Evolutionary conservation across 1,139 yeast genomes (phyloP).

Genomic region (Candida labiduridarum): DNA sequence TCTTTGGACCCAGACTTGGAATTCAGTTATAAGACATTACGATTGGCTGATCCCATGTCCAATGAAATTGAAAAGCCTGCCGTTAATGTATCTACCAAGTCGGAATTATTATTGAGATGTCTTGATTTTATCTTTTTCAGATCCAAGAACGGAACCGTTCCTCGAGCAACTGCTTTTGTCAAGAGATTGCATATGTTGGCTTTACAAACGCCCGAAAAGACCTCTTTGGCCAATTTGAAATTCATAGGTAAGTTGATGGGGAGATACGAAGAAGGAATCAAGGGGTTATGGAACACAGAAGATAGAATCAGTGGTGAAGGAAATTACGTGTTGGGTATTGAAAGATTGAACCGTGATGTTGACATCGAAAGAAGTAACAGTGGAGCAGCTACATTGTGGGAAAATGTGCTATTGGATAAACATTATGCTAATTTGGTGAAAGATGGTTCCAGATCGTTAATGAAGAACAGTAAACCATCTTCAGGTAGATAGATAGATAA

Average conservation of each 20-base stretch:
- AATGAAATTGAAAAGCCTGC: slow-evolving; percentile 54
- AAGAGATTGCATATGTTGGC: slow-evolving; percentile 71
- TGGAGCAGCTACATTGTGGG: slow-evolving; percentile 91
- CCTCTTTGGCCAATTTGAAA: slow-evolving; percentile 74
- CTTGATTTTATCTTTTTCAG: slow-evolving; percentile 82
- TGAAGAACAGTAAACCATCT: slow-evolving; percentile 38
- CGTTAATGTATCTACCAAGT: slow-evolving; percentile 86
- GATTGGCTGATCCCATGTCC: slow-evolving; percentile 75
- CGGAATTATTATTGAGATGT: slow-evolving; percentile 77
- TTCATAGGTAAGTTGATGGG: slow-evolving; percentile 75
- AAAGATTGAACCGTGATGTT: slow-evolving; percentile 43
- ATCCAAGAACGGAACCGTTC: slow-evolving; percentile 68
- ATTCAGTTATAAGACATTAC: slow-evolving; percentile 75
- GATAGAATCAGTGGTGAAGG: slow-evolving; percentile 72
- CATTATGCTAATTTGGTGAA: slow-evolving; percentile 85
- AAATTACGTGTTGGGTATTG: slow-evolving; percentile 71
- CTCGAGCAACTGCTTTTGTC: slow-evolving; percentile 80
- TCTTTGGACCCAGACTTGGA: slow-evolving; percentile 84
- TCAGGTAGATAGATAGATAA: slow-evolving; percentile 3
- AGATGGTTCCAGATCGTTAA: slow-evolving; percentile 47
- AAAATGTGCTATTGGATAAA: slow-evolving; percentile 70
- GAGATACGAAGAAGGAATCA: slow-evolving; percentile 64
- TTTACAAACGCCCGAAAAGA: slow-evolving; percentile 85
- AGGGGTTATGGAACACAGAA: slow-evolving; percentile 81
- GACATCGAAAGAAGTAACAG: slow-evolving; percentile 79